Evolutionary conservation across 2,329 filamentous ascomycete species (phyloP).

Genomic region (Ramichloridium luteum): DNA sequence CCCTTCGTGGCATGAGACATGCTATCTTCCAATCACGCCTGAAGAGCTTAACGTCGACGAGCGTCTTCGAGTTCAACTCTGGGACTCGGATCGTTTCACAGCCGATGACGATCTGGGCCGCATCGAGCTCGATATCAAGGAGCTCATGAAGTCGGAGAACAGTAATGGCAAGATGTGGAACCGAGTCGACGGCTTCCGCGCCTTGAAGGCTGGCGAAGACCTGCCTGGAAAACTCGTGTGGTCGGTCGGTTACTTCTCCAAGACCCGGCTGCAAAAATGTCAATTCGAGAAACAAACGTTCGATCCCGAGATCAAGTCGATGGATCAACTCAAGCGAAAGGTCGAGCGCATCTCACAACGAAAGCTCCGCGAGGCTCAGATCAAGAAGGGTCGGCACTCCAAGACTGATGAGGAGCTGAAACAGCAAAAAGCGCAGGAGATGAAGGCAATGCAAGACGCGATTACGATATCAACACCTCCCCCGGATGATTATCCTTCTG

Average conservation of each 20-base stretch:
- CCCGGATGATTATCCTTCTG: slow-evolving; percentile 48
- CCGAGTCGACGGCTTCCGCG: slow-evolving; percentile 52
- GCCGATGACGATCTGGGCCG: slow-evolving; percentile 65
- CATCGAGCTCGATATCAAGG: slow-evolving; percentile 56
- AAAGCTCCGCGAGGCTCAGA: slow-evolving; percentile 54
- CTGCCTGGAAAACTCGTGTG: slow-evolving; percentile 60
- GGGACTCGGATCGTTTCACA: slow-evolving; percentile 61
- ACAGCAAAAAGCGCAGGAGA: slow-evolving; percentile 56
- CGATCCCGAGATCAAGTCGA: slow-evolving; percentile 44
- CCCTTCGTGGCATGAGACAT: slow-evolving; percentile 59
- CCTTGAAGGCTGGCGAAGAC: slow-evolving; percentile 50
- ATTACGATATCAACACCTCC: slow-evolving; percentile 59
- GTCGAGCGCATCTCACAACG: slow-evolving; percentile 42
- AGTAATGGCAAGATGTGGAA: slow-evolving; percentile 51
- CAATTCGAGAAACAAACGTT: slow-evolving; percentile 51
- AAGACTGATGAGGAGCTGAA: slow-evolving; percentile 41
- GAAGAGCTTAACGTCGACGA: slow-evolving; percentile 58
- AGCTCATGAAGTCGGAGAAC: slow-evolving; percentile 47
- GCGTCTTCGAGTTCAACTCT: slow-evolving; percentile 56
- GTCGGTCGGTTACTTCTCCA: slow-evolving; percentile 61
- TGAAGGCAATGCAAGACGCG: slow-evolving; percentile 43
- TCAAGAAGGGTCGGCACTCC: slow-evolving; percentile 37
- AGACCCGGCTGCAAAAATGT: slow-evolving; percentile 49
- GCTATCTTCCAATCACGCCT: slow-evolving; percentile 54
- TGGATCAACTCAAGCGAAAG: slow-evolving; percentile 47